Conservation (phyloP, 208 protist genomes). For the Balamuthia mandrillaris region DNA sequence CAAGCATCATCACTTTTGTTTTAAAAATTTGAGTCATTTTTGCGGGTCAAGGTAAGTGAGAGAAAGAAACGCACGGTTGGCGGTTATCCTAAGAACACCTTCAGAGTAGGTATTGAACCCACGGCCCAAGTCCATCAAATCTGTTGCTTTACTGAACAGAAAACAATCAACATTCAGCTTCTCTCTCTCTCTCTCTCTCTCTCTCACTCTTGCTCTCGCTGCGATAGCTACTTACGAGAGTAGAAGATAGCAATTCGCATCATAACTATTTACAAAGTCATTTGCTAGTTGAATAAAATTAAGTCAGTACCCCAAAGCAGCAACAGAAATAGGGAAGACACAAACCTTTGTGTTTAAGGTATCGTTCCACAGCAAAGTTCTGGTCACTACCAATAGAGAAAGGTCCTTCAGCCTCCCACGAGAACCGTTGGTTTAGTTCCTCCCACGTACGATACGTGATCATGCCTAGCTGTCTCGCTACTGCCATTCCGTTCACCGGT, state of each 20-base stretch:
- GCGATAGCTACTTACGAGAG: slow-evolving; percentile 27
- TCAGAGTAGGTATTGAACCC: no score
- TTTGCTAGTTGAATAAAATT: neutral
- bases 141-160: neutral
- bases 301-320: neutral
- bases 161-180: no score
- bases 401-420: neutral
- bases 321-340: neutral
- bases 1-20: slow-evolving; percentile 40
- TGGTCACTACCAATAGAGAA: slow-evolving; percentile 8
- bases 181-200: no score
- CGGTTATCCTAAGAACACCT: no score
- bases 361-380: slow-evolving; percentile 23
- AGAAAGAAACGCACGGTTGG: no score
- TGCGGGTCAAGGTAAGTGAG: no score
- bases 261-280: slow-evolving; percentile 15
- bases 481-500: slow-evolving; percentile 20
- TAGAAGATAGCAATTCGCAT: slow-evolving; percentile 28
- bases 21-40: no score
- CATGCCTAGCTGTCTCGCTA: slow-evolving; percentile 25
- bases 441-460: slow-evolving; percentile 27
- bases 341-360: neutral
- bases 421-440: slow-evolving; percentile 27
- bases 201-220: no score
- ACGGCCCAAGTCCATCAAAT: slow-evolving; percentile 27